phyloP scores from a whole-genome alignment of 345 rosid genomes.

The Syzygium oleosum region DNA sequence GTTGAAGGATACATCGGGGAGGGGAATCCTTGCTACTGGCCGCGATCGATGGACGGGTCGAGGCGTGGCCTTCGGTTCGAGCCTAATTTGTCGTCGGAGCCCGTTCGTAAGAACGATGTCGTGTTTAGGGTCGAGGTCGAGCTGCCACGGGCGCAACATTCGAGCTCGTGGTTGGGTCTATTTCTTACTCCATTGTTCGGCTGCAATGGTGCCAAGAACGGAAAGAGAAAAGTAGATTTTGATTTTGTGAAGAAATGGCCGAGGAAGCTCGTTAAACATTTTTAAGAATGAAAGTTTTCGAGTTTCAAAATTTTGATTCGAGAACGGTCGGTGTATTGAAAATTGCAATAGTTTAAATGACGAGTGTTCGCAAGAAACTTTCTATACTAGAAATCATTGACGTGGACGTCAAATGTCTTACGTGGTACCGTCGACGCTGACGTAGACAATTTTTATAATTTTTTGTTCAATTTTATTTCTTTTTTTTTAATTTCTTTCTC shows the following conservation, averaged over 20 bases:
- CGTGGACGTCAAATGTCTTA: rapidly evolving
- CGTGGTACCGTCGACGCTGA: no score
- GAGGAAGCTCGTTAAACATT: background rate
- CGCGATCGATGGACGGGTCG: rapidly evolving
- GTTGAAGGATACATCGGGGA: background rate
- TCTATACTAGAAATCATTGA: no score
- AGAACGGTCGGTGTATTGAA: no score
- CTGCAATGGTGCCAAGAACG: background rate
- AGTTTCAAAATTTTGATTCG: background rate
- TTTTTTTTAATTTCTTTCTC: no score
- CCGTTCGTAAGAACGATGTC: background rate
- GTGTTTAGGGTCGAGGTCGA: rapidly evolving
- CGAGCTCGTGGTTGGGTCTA: rapidly evolving
- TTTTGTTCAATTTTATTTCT: no score
- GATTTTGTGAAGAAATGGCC: background rate
- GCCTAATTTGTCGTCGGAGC: background rate
- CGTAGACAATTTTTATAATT: no score
- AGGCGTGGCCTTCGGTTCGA: no score
- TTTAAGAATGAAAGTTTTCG: rapidly evolving
- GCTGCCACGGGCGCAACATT: background rate
- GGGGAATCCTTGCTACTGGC: background rate
- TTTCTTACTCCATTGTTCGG: background rate
- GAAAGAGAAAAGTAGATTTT: background rate
- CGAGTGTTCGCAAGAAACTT: no score
- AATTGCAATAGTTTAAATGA: no score